phyloP scores from a whole-genome alignment of 768 basidiomycete genomes.

The Scleroderma bovista region DNA sequence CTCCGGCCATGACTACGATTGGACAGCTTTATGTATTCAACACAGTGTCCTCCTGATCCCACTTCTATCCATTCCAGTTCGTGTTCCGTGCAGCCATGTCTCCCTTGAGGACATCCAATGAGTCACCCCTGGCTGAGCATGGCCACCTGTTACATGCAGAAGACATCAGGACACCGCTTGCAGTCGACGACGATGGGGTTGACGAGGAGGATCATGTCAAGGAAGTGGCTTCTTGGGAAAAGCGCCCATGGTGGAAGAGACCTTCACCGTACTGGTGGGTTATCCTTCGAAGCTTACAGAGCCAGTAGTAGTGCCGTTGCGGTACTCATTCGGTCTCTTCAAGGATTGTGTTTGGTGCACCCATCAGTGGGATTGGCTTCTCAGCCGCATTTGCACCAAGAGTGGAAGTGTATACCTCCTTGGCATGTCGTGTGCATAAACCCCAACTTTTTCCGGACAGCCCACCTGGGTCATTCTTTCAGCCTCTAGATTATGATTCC shows the following conservation, averaged over 20 bases:
- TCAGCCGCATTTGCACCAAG: slow-evolving; percentile 61
- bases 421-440: slow-evolving; percentile 61
- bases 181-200: slow-evolving; percentile 16
- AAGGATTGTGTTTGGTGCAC: slow-evolving; percentile 56
- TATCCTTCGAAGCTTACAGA: neutral
- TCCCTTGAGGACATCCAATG: neutral
- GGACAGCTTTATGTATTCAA: too few species aligned
- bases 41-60: too few species aligned
- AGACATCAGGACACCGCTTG: neutral
- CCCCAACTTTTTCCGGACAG: slow-evolving; percentile 40
- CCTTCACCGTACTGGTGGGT: slow-evolving; percentile 72
- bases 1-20: too few species aligned
- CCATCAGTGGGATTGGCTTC: slow-evolving; percentile 50
- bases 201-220: slow-evolving; percentile 18
- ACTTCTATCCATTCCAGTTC: too few species aligned
- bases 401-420: slow-evolving; percentile 67
- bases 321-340: neutral
- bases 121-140: neutral
- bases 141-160: neutral
- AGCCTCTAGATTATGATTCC: neutral
- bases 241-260: slow-evolving; percentile 67
- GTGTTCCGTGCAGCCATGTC: too few species aligned
- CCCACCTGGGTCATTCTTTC: neutral
- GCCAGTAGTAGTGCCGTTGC: neutral
- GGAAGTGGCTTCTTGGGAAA: slow-evolving; percentile 20